Conservation (phyloP, 2,329 filamentous ascomycete species). For the Fusarium equiseti region DNA sequence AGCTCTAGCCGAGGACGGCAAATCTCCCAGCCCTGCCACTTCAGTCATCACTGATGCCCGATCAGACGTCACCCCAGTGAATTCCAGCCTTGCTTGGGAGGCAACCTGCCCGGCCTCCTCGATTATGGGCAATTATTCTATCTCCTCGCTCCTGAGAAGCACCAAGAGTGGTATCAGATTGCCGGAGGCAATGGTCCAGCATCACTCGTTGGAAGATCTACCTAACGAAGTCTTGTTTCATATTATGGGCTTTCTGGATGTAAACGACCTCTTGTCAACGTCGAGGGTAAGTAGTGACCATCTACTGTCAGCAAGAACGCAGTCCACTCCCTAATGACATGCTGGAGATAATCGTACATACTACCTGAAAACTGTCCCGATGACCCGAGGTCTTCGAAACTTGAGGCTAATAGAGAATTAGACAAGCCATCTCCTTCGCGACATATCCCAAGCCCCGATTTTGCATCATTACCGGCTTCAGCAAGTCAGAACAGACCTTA, state of each 20-base stretch:
- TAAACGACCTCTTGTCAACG: constrained; percentile 66
- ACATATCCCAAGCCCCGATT: constrained; percentile 72
- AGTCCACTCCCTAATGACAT: not conserved
- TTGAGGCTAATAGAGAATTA: constrained; percentile 50
- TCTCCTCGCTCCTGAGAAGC: not conserved
- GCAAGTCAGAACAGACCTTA: constrained; percentile 65
- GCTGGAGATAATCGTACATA: not conserved
- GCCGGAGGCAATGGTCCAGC: not conserved
- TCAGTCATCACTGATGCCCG: constrained; percentile 49
- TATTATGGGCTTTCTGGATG: constrained; percentile 68
- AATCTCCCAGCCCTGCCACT: constrained; percentile 39
- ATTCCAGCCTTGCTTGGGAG: constrained; percentile 22
- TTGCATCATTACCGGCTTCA: constrained; percentile 73
- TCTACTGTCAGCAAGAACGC: constrained; percentile 8
- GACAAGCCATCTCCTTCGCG: constrained; percentile 72
- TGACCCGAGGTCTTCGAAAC: constrained; percentile 7
- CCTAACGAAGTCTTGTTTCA: constrained; percentile 69
- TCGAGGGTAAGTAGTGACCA: constrained; percentile 63
- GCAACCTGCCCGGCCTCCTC: constrained; percentile 18
- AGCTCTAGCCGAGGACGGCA: constrained; percentile 24
- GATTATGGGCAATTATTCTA: not conserved
- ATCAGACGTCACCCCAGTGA: constrained; percentile 35
- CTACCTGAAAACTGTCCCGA: not conserved
- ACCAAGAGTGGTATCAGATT: not conserved
- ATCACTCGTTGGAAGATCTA: constrained; percentile 55